Evolutionary conservation across 2,329 filamentous ascomycete genomes (phyloP), one percentile per base, ranked within the genome.

Genomic region (Stagonosporopsis cucurbitacearum): DNA sequence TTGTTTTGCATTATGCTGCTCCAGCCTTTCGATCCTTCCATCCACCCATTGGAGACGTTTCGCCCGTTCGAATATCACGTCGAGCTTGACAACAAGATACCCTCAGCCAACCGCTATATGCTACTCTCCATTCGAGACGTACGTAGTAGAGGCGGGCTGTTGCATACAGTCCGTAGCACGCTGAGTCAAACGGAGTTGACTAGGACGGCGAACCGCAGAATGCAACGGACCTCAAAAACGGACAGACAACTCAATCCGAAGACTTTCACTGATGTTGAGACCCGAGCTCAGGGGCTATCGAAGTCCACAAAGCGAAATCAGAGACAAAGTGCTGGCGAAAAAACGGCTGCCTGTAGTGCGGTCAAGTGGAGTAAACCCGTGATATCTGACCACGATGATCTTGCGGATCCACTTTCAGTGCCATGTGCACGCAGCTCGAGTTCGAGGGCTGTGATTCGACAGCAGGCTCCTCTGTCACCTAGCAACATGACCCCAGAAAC

Each of bases 1-100:
- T n/a, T 63, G 23, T 68, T 66, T 28, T 63, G 63, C 40, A 68
- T 70, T 23, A 52, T 65, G 41, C 3, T 65, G 12, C 62, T 59
- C 6, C 60, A 64, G 22, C 43, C 50, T 15, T 39, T 37, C 19
- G 58, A 68, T n/a, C 54, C 58, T 25, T 60, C 56, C 13, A 44
- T 65, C 39, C 43, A 42, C 6, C 44, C 49, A 2, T 39, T 67
- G 15, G 57, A 64, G 28, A 17, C 40, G 8, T 67, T 58, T 44
- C 50, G 64, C 4, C 64, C 61, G 4, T 66, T 59, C 20, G 57
- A 66, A 30, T 37, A 48, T 15, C 17, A 13, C 8, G n/a, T 37
- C 15, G 28, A 33, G 2, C 33, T 35, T 6, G 44, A 36, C 30
- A 8, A 52, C 12, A 44, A 46, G 9, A 50, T 41, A 1, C 44